Evolutionary conservation across 2,329 filamentous ascomycete species (phyloP).

Genomic region (Aureobasidium sp.): DNA sequence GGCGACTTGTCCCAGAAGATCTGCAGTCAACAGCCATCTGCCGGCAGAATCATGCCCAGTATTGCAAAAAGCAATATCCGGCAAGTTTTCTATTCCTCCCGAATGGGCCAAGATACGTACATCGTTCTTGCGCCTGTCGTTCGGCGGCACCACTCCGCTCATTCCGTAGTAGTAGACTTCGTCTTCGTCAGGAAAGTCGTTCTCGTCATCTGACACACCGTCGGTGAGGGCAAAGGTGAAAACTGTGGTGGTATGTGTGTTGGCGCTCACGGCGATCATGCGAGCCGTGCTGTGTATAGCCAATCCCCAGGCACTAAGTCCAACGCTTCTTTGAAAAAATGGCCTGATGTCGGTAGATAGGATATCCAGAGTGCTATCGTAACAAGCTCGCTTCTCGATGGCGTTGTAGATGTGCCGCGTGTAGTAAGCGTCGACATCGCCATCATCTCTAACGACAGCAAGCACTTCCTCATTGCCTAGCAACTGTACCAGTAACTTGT

Average conservation of each 20-base stretch:
- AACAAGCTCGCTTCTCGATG: slow-evolving; percentile 28
- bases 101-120: slow-evolving; percentile 21
- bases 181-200: neutral
- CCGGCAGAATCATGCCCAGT: slow-evolving; percentile 47
- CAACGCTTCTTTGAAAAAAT: slow-evolving; percentile 72
- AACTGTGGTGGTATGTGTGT: slow-evolving; percentile 52
- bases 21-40: slow-evolving; percentile 49
- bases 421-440: slow-evolving; percentile 41
- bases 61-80: slow-evolving; percentile 51
- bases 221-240: slow-evolving; percentile 50
- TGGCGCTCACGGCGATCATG: slow-evolving; percentile 78
- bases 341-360: slow-evolving; percentile 38
- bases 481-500: slow-evolving; percentile 35
- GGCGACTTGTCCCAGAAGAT: slow-evolving; percentile 44
- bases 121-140: slow-evolving; percentile 19
- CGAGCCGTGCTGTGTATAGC: slow-evolving; percentile 74
- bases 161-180: slow-evolving; percentile 1
- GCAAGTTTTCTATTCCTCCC: slow-evolving; percentile 43
- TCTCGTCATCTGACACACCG: slow-evolving; percentile 15
- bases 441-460: slow-evolving; percentile 50
- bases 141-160: neutral
- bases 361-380: slow-evolving; percentile 19
- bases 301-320: slow-evolving; percentile 77
- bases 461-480: slow-evolving; percentile 40
- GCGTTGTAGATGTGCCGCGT: slow-evolving; percentile 28